Conservation (phyloP, 768 basidiomycete genomes). For the Boletus patriciae region DNA sequence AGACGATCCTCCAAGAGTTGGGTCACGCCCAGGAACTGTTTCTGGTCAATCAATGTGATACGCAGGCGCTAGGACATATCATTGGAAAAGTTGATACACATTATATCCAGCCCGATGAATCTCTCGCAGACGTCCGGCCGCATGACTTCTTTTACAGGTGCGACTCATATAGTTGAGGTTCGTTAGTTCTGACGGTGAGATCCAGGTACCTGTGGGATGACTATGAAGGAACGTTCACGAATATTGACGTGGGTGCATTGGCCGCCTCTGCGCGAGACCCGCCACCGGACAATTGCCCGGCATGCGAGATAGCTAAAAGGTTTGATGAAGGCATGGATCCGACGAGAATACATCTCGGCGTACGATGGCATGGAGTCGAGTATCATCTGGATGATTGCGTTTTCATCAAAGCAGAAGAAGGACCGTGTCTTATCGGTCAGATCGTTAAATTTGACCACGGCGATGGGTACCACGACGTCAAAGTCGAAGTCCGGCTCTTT, state of each 20-base stretch:
- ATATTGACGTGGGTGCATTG: slow-evolving; percentile 35
- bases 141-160: slow-evolving; percentile 62
- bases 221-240: slow-evolving; percentile 44
- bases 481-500: slow-evolving; percentile 43
- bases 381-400: slow-evolving; percentile 69
- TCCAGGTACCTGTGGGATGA: slow-evolving; percentile 54
- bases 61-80: slow-evolving; percentile 40
- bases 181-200: neutral
- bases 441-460: slow-evolving; percentile 38
- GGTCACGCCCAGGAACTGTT: slow-evolving; percentile 66
- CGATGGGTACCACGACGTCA: slow-evolving; percentile 13
- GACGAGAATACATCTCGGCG: slow-evolving; percentile 37
- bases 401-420: slow-evolving; percentile 45
- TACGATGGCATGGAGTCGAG: slow-evolving; percentile 45
- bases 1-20: slow-evolving; percentile 60
- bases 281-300: slow-evolving; percentile 54
- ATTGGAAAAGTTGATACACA: slow-evolving; percentile 51
- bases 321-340: slow-evolving; percentile 33
- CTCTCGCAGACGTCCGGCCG: slow-evolving; percentile 27
- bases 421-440: slow-evolving; percentile 59
- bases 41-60: slow-evolving; percentile 53
- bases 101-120: slow-evolving; percentile 27
- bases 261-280: neutral
- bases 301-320: slow-evolving; percentile 42
- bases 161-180: neutral